Conservation (phyloP, 148 eudicot species). For the Amaranthus hypochondriacus region DNA sequence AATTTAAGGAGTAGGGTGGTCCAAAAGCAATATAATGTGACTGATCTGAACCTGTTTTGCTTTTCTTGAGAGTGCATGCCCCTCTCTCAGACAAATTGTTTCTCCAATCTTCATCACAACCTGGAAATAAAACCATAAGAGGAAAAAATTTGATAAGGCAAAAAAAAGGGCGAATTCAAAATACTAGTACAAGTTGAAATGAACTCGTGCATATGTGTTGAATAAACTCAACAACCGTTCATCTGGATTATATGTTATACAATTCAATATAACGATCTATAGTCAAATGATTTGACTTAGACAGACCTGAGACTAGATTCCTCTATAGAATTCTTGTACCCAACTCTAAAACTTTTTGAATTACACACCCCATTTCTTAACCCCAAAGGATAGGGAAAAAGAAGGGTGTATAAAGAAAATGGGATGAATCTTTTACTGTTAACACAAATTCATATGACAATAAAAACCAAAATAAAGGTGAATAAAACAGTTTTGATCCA, state of each 20-base stretch:
- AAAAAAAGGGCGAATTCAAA: neutral
- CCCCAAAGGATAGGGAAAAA: slow-evolving; percentile 21
- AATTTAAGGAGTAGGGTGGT: slow-evolving; percentile 35
- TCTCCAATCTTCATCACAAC: slow-evolving; percentile 83
- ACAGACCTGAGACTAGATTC: no score
- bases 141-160: slow-evolving; percentile 37
- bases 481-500: slow-evolving; percentile 34
- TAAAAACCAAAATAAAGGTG: slow-evolving; percentile 28
- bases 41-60: slow-evolving; percentile 74
- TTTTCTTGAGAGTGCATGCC: slow-evolving; percentile 78
- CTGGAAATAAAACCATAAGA: slow-evolving; percentile 43
- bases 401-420: slow-evolving; percentile 2
- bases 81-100: slow-evolving; percentile 58
- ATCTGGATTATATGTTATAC: no score
- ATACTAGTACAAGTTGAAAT: no score
- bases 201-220: no score
- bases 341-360: slow-evolving; percentile 29
- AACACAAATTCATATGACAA: slow-evolving; percentile 19
- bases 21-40: slow-evolving; percentile 41
- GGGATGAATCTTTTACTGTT: slow-evolving; percentile 14
- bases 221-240: no score
- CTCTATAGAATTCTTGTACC: slow-evolving; percentile 17
- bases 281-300: no score
- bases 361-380: neutral
- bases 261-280: no score